Base-by-base conservation (phyloP, 805 yeast genomes). In the Peterozyma toletana region DNA sequence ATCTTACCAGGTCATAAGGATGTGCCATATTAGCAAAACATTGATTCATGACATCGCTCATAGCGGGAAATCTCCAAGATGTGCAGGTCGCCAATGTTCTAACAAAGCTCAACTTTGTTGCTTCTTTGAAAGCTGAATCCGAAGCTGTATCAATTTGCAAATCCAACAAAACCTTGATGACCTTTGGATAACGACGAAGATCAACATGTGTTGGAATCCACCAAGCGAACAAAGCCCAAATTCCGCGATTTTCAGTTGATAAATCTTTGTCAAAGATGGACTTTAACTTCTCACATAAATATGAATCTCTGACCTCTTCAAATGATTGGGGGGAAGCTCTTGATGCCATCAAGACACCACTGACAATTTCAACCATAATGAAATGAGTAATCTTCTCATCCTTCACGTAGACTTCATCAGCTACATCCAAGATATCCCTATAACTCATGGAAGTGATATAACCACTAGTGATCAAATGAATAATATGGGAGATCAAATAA, bases 331-430 rank as follows among this genome's bases (percentile, higher is more conserved):
- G 56, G n/a, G 77, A 67, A 43, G 56, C 62, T 42, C 65, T 69
- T 6, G 79, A 65, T 2, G 78, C 71, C 6, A 77, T 54, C 15
- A 86, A 56, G 6, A 88, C 51, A 2, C 90, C 95, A 14, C 80
- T 71, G 29, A 81, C 63, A 2, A 86, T 58, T 58, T 90, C 97
- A 44, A 87, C 77, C 1, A 75, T 68, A 10, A 83, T 80, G 29
- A 93, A 79, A 56, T 90, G 95, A 2, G 84, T 67, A 13, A 87
- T 77, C 52, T 83, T 84, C 46, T 88, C 96, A 45, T 78, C 81
- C 29, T 71, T 68, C 11, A 75, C 75, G 54, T 83, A 86, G 7
- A 72, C 56, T 5, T 65, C 68, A 5, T 64, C 62, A 15, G 84
- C 63, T 1, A 80, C 50, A 0, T 65, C 70, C 18, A 83, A 55